Evolutionary conservation across 2,329 filamentous ascomycete species (phyloP), one percentile per base, ranked within the genome.

Genomic region (Colletotrichum musae): DNA sequence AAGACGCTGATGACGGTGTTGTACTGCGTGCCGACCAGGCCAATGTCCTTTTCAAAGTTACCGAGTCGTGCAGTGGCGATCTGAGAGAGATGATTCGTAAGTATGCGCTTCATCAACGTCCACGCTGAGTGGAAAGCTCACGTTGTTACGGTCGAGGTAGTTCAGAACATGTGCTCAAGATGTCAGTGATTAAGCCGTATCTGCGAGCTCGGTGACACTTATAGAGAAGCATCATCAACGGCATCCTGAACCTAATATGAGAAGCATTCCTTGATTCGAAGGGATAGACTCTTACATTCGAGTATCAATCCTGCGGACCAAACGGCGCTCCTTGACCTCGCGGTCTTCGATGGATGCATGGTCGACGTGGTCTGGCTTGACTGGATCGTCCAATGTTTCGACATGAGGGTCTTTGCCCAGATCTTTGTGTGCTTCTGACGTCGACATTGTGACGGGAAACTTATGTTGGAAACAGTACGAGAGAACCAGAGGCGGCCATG

Each of bases 1-100:
- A 63, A 63, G 26, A 63, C 51, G 2, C 60, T 63, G 39, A 63
- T 63, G 18, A 63, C 43, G 6, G 60, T 56, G 43, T 63, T 63
- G 41, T 63, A 63, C 26, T 63, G 60, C 2, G 60, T 63, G 41
- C 41, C 60, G 26, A 56, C 51, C 18, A 63, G 28, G 1, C 51
- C 60, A 39, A 63, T 63, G 12, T 63, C 60, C 9, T 56, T 63
- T 45, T 63, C 60, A 12, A 63, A 63, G 51, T 63, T 18, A 6
- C 60, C 60, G 6, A 63, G 39, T 47, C 60, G 39, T 9, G 60
- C 60, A 0, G 60, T 53, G 4, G 60, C 60, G 45, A 59, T 59
- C 43, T 59, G 18, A 0, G 2, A 32, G 2, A 2, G 12, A 21
- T 7, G 36, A 32, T 9, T 16, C 10, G 28, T 39, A 16, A 26